phyloP scores from a whole-genome alignment of 208 protist genomes.

The Borovskyia barvae region DNA sequence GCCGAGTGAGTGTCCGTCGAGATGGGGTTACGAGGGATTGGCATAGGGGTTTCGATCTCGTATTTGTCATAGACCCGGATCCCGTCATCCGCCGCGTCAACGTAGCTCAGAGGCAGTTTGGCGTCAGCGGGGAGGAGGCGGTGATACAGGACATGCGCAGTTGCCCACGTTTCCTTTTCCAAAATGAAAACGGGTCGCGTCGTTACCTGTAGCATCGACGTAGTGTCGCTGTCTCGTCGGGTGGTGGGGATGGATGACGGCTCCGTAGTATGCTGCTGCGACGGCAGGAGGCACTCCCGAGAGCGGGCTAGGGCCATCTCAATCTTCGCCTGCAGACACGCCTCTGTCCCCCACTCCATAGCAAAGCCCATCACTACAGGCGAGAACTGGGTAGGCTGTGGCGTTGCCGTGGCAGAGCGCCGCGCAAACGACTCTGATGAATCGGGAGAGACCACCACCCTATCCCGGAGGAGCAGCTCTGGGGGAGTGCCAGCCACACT shows the following conservation, averaged over 20 bases:
- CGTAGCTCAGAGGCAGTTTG: slow-evolving; percentile 12
- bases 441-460: no score
- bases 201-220: slow-evolving; percentile 17
- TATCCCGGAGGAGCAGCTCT: slow-evolving; percentile 16
- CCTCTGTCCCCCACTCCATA: slow-evolving; percentile 44
- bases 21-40: background rate
- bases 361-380: slow-evolving; percentile 45
- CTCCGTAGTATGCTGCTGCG: no score
- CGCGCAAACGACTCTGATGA: background rate
- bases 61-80: slow-evolving; percentile 26
- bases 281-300: no score
- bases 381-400: slow-evolving; percentile 5
- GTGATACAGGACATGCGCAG: slow-evolving; percentile 39
- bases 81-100: slow-evolving; percentile 16
- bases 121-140: background rate
- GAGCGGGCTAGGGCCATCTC: slow-evolving; percentile 27
- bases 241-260: no score
- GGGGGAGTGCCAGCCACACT: slow-evolving; percentile 19
- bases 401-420: background rate
- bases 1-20: background rate
- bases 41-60: slow-evolving; percentile 12
- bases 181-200: slow-evolving; percentile 47
- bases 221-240: background rate
- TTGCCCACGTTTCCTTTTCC: slow-evolving; percentile 46
- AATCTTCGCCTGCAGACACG: slow-evolving; percentile 27